Evolutionary conservation across 805 yeast species (phyloP), one percentile per base, ranked within the genome.

Genomic region (Wickerhamiella allomyrinae): DNA sequence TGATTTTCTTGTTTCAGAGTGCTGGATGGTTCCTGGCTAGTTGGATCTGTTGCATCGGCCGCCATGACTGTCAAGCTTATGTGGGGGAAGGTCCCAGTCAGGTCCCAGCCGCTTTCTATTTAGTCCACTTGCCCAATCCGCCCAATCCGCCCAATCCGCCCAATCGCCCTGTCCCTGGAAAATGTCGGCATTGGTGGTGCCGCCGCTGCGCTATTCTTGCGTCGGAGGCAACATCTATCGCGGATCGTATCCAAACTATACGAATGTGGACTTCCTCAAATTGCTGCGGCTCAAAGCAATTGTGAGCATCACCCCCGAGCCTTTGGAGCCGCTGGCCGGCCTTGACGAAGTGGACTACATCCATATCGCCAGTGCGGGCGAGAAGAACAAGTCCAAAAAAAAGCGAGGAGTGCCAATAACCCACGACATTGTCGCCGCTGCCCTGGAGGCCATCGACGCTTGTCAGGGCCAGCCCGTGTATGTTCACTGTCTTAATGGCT

Each of bases 401-500:
- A 61, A 59, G 51, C 58, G 54, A 19, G 59, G 56, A 20, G 87
- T 85, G 4, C 93, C 95, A 1, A 66, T 87, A 29, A 83, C 79
- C 19, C 74, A 75, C 50, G 69, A 73, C 11, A 71, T 75, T 1
- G 80, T 80, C 0, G 57, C 70, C 1, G 63, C 68, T 39, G 79
- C 79, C 1, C 59, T 89, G n/a, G 74, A 52, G 43, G 61, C 74
- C 31, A 63, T 86, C 45, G 65, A 79, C 11, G 75, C 79, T 53
- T 63, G 67, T 20, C 69, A 70, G 15, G 63, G 68, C 48, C 72
- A 77, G 9, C 95, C 96, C 0, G 65, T 80, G 2, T 87, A 81
- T 56, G 58, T 89, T 5, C 95, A 89, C 59, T 89, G 97, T 58
- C 63, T 77, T 20, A 87, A 85, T 55, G 97, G 96, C 0, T 86